Evolutionary conservation across 768 basidiomycete species (phyloP), one percentile per base, ranked within the genome.

Genomic region (Tricholoma hemisulphureum): DNA sequence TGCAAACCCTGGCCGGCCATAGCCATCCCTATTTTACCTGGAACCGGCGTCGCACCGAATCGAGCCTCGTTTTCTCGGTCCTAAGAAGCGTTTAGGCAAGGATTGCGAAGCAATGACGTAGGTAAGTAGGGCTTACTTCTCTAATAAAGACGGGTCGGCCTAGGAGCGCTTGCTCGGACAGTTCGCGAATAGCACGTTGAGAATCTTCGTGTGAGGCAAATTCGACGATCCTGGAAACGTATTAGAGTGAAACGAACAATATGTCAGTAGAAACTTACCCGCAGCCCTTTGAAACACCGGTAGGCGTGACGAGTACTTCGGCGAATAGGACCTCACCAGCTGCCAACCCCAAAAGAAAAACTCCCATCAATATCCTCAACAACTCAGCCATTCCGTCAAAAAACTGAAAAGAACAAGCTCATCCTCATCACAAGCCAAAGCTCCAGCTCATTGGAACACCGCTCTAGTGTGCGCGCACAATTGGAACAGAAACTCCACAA

Each of bases 311-410:
- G 69, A 99, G 86, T 66, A 99, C 94, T 87, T 99, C 96, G 84
- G 96, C 92, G 86, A 99, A 99, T 75, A 96, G 88, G 72, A 98
- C 95, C 83, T 95, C 95, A 83, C 96, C 96, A 87, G 93, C 96
- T 96, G 88, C 85, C 83, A 82, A 86, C 79, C 87, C 86, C 85
- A 81, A 87, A 83, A 86, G 81, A 84, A 90, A 88, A 91, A 83
- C 87, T 87, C 88, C 89, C 87, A 90, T 91, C 87, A 92, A 92
- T 90, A 88, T 89, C 88, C 88, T 83, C 78, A 61, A 76, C 84
- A 79, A 81, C 83, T 89, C 84, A 64, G 69, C 78, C 79, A 75
- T 74, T 77, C 79, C 78, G 73, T 71, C 67, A 73, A 73, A 71
- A 77, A 68, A 69, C 60, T 54, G 64, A 68, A 74, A 75, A 74